A percentile compares a stretch with the other conserved stretches of the same genome.
These are phyloP conservation scores for Apiotrichum veenhuisii DNA, from an alignment of 1,284 basidiomycete species.

Conservation along the genomic window DNA sequence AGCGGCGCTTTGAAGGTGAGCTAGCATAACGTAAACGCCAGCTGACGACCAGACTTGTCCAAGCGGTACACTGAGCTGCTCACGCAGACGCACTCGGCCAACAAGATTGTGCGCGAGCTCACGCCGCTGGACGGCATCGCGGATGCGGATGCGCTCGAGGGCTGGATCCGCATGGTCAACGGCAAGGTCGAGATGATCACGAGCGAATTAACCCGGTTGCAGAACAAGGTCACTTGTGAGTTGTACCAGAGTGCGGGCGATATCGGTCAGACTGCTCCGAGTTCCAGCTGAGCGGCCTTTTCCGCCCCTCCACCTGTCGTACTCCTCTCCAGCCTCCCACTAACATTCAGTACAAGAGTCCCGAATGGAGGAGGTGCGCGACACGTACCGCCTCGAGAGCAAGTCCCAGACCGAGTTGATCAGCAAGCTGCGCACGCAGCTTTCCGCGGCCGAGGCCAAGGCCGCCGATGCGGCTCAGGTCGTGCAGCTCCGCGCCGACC, in stretches of 20 bases:
- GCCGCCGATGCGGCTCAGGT: constrained; percentile 57
- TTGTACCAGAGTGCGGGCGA: constrained; percentile 12
- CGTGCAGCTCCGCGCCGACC: constrained; percentile 59
- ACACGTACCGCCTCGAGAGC: constrained; percentile 73
- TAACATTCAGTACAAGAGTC: constrained; percentile 68
- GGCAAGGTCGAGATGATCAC: constrained; percentile 64
- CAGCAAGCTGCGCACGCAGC: constrained; percentile 63
- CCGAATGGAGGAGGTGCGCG: constrained; percentile 74
- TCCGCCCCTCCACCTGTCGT: no score
- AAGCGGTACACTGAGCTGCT: constrained; percentile 31
- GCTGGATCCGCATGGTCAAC: constrained; percentile 65
- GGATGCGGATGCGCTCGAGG: constrained; percentile 65
- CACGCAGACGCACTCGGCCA: constrained; percentile 55
- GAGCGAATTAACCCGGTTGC: constrained; percentile 66
- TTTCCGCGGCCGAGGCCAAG: constrained; percentile 61
- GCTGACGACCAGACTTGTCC: constrained; percentile 31
- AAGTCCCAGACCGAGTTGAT: constrained; percentile 70
- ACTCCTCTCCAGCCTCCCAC: neutral
- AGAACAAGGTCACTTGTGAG: constrained; percentile 66
- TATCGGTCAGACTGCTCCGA: neutral
- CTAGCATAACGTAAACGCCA: neutral
- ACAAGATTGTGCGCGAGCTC: constrained; percentile 65
- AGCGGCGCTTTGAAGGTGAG: constrained; percentile 36
- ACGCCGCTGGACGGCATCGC: constrained; percentile 65
- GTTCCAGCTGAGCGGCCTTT: no score